phyloP scores from a whole-genome alignment of 805 yeast species.

The Ogataea populi-albae region DNA sequence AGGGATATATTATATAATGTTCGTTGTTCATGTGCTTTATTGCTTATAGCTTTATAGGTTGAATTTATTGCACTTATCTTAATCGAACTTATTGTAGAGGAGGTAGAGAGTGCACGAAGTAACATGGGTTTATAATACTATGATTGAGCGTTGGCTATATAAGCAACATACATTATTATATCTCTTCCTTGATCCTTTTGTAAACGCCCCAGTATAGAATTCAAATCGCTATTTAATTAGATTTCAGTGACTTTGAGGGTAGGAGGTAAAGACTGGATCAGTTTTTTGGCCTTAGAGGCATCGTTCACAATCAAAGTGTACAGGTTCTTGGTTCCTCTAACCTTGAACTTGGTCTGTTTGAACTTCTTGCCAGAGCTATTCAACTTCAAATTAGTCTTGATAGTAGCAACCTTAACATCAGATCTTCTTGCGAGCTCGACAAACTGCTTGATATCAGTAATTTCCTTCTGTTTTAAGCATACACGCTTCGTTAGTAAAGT shows the following conservation, averaged over 20 bases:
- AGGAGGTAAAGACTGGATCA: slow-evolving; percentile 97
- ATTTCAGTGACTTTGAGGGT: slow-evolving; percentile 62
- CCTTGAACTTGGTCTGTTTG: slow-evolving; percentile 98
- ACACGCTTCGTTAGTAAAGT: slow-evolving; percentile 19
- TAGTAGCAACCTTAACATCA: slow-evolving; percentile 89
- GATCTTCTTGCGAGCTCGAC: slow-evolving; percentile 95
- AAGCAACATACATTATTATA: too few species aligned
- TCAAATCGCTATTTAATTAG: slow-evolving; percentile 17
- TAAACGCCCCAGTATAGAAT: too few species aligned
- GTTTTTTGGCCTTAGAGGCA: slow-evolving; percentile 95
- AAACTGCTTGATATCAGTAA: slow-evolving; percentile 95
- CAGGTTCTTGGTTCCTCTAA: slow-evolving; percentile 91
- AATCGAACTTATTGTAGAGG: too few species aligned
- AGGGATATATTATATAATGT: background rate
- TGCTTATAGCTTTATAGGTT: slow-evolving; percentile 1
- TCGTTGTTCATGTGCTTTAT: background rate
- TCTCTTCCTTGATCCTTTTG: too few species aligned
- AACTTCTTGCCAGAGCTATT: slow-evolving; percentile 77
- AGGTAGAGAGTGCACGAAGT: too few species aligned
- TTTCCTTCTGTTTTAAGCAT: slow-evolving; percentile 47
- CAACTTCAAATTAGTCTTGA: slow-evolving; percentile 87
- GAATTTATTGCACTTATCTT: background rate
- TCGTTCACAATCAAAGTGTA: slow-evolving; percentile 96
- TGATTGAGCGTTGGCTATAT: too few species aligned
- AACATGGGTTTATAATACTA: too few species aligned